phyloP scores from a whole-genome alignment of 352 stramenopile species.

The Phytophthora multivora region DNA sequence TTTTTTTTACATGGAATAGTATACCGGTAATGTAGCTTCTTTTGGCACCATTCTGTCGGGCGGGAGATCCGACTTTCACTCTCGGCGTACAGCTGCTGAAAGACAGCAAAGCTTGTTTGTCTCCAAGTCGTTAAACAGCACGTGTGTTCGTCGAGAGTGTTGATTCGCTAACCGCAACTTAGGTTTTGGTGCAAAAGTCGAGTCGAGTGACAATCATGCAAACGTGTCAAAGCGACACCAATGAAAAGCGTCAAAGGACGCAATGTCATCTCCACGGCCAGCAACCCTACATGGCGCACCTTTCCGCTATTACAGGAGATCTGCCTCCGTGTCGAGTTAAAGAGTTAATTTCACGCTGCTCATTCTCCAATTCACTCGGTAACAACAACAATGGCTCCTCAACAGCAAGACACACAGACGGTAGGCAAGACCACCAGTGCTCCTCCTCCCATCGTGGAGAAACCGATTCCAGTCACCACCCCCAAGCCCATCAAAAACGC shows the following conservation, averaged over 20 bases:
- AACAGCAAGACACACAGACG: slow-evolving; percentile 21
- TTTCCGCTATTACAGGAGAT: slow-evolving; percentile 5
- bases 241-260: slow-evolving; percentile 15
- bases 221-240: slow-evolving; percentile 15
- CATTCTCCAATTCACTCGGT: slow-evolving; percentile 24
- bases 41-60: no score
- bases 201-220: neutral
- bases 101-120: neutral
- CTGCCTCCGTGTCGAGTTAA: neutral
- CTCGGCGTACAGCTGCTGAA: neutral
- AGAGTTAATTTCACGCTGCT: neutral
- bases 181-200: slow-evolving; percentile 14
- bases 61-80: no score
- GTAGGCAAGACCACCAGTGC: neutral
- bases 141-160: neutral
- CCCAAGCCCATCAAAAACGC: slow-evolving; percentile 33
- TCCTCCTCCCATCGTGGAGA: slow-evolving; percentile 2
- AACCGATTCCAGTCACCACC: neutral
- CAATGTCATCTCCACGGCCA: slow-evolving; percentile 14
- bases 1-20: no score
- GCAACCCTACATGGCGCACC: slow-evolving; percentile 22
- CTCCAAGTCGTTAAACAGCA: slow-evolving; percentile 1
- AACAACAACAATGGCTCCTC: slow-evolving; percentile 34
- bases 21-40: no score
- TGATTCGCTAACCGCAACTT: slow-evolving; percentile 5